Conservation (phyloP, 352 stramenopile species). For the Pythium periplocum region DNA sequence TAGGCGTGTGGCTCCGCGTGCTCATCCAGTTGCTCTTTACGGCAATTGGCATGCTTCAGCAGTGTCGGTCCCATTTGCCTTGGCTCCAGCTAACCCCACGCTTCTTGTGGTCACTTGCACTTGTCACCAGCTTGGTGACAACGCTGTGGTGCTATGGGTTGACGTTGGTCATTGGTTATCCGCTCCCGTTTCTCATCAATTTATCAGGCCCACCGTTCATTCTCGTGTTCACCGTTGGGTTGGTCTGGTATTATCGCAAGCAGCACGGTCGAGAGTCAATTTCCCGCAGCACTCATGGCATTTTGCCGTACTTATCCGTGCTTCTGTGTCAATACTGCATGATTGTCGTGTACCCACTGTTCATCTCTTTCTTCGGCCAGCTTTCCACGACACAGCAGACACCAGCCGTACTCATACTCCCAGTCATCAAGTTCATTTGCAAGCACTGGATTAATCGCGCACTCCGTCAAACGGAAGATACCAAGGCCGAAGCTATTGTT, state of each 20-base stretch:
- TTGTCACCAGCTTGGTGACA: neutral
- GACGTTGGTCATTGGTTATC: neutral
- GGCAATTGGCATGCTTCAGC: neutral
- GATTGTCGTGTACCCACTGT: slow-evolving; percentile 33
- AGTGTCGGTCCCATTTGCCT: slow-evolving; percentile 3
- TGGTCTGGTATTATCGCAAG: neutral
- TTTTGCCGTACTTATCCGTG: slow-evolving; percentile 8
- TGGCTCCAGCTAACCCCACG: neutral
- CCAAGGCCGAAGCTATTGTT: slow-evolving; percentile 35
- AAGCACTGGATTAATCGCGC: slow-evolving; percentile 33
- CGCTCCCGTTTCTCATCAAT: neutral
- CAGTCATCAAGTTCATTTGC: slow-evolving; percentile 31
- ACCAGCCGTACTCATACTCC: slow-evolving; percentile 28
- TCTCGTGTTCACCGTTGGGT: neutral
- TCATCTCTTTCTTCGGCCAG: slow-evolving; percentile 29
- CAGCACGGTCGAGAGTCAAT: neutral
- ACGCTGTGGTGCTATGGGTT: neutral
- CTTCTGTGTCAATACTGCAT: slow-evolving; percentile 9
- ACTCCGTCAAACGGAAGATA: slow-evolving; percentile 19
- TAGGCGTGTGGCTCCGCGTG: neutral
- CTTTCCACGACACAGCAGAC: slow-evolving; percentile 19
- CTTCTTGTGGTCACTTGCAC: neutral
- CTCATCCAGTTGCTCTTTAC: neutral
- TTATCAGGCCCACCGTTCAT: neutral
- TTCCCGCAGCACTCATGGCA: neutral